Evolutionary conservation across 805 yeast genomes (phyloP).

Genomic region (Candida pini): DNA sequence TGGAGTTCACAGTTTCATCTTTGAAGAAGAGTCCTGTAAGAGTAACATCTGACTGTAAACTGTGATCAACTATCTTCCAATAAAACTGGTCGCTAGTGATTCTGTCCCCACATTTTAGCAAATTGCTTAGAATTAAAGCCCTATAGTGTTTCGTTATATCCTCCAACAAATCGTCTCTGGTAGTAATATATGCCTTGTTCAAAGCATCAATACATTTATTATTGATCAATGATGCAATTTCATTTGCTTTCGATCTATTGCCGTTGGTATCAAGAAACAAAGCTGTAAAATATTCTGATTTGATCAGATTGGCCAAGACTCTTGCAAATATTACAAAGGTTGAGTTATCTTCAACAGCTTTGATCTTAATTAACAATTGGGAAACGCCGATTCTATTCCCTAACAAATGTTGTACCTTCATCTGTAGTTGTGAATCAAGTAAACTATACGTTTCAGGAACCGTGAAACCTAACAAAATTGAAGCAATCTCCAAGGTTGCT

Average conservation of each 20-base stretch:
- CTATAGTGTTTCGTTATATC: conserved; percentile 5
- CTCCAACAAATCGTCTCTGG: conserved; percentile 4
- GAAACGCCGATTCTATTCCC: conserved; percentile 20
- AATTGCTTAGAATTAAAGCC: background rate
- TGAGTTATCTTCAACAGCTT: conserved; percentile 2
- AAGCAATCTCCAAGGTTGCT: conserved; percentile 8
- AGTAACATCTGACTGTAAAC: conserved; percentile 2
- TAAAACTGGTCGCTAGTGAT: conserved; percentile 4
- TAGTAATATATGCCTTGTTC: conserved; percentile 8
- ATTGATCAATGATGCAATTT: conserved; percentile 11
- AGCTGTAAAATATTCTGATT: conserved; percentile 1
- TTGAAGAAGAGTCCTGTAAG: conserved; percentile 3
- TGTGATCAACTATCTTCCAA: conserved; percentile 11
- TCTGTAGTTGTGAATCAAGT: conserved; percentile 4
- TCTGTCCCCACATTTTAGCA: background rate
- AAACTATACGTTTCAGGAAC: conserved; percentile 19
- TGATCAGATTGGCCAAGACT: conserved; percentile 9
- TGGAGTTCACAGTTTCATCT: background rate
- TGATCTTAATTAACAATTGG: conserved; percentile 12
- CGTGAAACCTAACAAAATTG: conserved; percentile 9
- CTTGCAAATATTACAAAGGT: background rate
- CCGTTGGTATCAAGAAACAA: background rate
- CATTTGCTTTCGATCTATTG: conserved; percentile 4
- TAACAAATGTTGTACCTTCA: conserved; percentile 6
- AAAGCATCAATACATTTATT: conserved; percentile 11